Evolutionary conservation across 148 eudicot species (phyloP).

Genomic region (Camellia japonica): DNA sequence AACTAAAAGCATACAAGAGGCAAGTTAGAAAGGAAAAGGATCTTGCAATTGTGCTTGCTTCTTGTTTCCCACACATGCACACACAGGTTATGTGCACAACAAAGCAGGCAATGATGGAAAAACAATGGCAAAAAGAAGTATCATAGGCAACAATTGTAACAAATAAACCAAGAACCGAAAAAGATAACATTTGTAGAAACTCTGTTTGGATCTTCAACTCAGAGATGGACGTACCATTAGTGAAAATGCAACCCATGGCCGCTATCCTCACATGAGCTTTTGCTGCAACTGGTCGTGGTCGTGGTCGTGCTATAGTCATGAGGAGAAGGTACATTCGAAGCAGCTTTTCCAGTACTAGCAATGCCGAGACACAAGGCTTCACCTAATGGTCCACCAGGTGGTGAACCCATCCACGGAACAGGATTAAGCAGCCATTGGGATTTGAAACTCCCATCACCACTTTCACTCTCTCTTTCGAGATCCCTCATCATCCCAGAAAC

Average conservation of each 20-base stretch:
- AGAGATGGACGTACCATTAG: constrained; percentile 2
- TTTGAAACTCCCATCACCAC: constrained; percentile 18
- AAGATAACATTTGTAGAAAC: background rate
- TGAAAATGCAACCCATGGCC: constrained; percentile 26
- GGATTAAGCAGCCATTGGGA: constrained; percentile 28
- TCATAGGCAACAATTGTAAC: background rate
- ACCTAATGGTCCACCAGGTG: constrained; percentile 80
- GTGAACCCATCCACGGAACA: constrained; percentile 44
- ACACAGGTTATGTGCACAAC: background rate
- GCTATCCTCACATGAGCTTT: constrained; percentile 32
- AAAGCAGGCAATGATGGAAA: background rate
- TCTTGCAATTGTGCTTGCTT: background rate
- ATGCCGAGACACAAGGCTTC: constrained; percentile 81
- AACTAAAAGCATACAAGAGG: background rate
- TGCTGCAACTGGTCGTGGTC: constrained; percentile 43
- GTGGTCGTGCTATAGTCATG: constrained; percentile 44
- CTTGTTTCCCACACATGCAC: background rate
- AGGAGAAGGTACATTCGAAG: constrained; percentile 34
- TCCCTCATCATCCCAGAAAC: constrained; percentile 16
- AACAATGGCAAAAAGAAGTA: constrained; percentile 11
- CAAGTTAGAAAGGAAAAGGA: background rate
- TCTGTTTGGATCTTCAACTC: background rate
- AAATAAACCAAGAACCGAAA: background rate
- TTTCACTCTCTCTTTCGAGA: constrained; percentile 3
- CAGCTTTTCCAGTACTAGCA: constrained; percentile 28